Evolutionary conservation across 352 stramenopile species (phyloP), one percentile per base, ranked within the genome.

Genomic region (Phytophthora agathidicida): DNA sequence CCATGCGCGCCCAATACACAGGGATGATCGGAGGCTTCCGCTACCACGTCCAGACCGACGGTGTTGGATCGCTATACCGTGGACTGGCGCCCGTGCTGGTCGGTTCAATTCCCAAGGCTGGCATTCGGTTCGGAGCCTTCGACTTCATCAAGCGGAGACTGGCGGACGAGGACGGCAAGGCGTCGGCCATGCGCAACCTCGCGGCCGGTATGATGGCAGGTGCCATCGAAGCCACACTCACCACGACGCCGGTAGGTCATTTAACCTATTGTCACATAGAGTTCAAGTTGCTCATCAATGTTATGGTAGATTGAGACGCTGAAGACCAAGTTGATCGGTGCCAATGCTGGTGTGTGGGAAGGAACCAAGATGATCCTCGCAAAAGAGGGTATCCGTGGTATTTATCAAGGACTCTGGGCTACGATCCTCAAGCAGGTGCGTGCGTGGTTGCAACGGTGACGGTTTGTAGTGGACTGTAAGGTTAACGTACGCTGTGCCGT

Each of bases 281-380:
- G 13, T 23, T 32, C 14, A 26, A 3, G 31, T 32, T 46, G n/a
- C 41, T 57, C 2, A 54, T 11, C 7, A 19, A 38, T 48, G 13
- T 37, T 51, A 2, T 58, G n/a, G 33, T 31, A 90, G 54, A 98
- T 91, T 71, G 91, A 99, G 61, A 99, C 96, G 17, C 76, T 99
- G 6, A 99, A 99, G 62, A 99, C 96, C 22, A 98, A 98, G 73
- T 91, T 98, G 23, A 99, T 99, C 66, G 93, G 98, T 66, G 77
- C 96, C 5, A 98, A 99, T 59, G 83, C 86, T n/a, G 81, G 90
- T 6, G 89, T 99, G 70, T 72, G 96, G 52, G 54, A 84, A 54
- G 93, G 93, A 42, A 93, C 96, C 13, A 91, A 94, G 60, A 88
- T 94, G 63, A 98, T 99, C 65, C 65, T 98, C 24, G 78, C 83